Percentiles rank a stretch among this genome's conserved stretches.
Evolutionary conservation across 805 yeast species (phyloP).

Genomic region (Cyberlindnera misumaiensis): DNA sequence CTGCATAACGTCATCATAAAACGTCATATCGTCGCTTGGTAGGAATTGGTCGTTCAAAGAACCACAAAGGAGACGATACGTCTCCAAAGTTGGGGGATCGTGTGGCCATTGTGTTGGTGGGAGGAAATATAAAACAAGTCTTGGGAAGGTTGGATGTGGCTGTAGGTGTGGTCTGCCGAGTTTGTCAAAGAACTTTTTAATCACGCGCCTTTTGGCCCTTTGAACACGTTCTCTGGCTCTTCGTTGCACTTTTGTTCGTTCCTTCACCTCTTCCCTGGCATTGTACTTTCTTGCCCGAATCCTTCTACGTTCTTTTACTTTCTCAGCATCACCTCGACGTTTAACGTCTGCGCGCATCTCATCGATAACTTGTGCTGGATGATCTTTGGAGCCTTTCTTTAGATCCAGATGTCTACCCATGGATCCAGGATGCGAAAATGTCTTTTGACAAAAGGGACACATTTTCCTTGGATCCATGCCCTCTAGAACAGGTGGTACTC

Average conservation of each 20-base stretch:
- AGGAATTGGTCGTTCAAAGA: constrained; percentile 20
- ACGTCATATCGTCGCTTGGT: constrained; percentile 6
- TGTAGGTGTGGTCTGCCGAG: constrained; percentile 38
- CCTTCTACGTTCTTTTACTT: constrained; percentile 33
- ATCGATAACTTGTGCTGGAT: constrained; percentile 44
- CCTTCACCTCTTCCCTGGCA: constrained; percentile 40
- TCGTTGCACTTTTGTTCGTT: constrained; percentile 38
- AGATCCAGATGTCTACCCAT: constrained; percentile 54
- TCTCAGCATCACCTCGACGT: constrained; percentile 42
- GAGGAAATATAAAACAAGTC: constrained; percentile 40
- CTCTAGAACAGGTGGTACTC: constrained; percentile 22
- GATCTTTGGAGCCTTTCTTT: constrained; percentile 44
- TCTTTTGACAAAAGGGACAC: constrained; percentile 47
- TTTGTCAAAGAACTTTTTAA: constrained; percentile 28
- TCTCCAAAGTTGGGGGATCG: constrained; percentile 44
- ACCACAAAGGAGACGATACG: constrained; percentile 30
- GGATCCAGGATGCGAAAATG: constrained; percentile 52
- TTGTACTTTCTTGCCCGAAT: constrained; percentile 38
- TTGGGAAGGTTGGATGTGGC: constrained; percentile 41
- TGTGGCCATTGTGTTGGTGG: constrained; percentile 44
- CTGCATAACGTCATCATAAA: constrained; percentile 26
- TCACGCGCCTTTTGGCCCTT: constrained; percentile 33
- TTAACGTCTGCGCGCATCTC: constrained; percentile 41
- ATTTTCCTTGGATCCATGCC: constrained; percentile 27
- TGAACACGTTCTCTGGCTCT: constrained; percentile 34